These are phyloP conservation scores for Dipteronia sinensis DNA, from an alignment of 345 rosid genomes.

Conservation along the genomic window DNA sequence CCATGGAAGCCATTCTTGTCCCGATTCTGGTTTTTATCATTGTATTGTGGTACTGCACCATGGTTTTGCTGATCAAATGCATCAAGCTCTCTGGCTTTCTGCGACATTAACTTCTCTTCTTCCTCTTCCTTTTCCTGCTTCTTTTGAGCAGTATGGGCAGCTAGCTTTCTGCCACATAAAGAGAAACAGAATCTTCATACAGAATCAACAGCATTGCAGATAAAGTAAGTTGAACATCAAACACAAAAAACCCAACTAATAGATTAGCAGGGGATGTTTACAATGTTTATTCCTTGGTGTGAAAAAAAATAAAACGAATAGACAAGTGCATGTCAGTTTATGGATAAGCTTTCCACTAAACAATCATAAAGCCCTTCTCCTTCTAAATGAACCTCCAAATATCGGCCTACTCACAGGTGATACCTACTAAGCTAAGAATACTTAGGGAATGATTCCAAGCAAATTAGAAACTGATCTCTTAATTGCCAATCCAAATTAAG, in stretches of 20 bases:
- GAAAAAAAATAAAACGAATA: not conserved
- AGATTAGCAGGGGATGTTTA: not conserved
- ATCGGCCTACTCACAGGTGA: not conserved
- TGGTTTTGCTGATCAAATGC: constrained; percentile 98
- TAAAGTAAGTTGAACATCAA: not conserved
- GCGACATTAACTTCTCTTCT: constrained; percentile 64
- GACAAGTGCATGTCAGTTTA: not conserved
- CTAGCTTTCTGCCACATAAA: constrained; percentile 56
- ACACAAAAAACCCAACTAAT: not conserved
- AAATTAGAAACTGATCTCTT: not conserved
- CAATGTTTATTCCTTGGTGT: not conserved
- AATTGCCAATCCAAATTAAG: not conserved
- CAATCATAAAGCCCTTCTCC: not conserved
- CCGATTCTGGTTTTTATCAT: constrained; percentile 57
- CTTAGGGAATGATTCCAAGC: not conserved
- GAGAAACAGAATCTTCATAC: constrained; percentile 5
- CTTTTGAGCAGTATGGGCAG: constrained; percentile 70
- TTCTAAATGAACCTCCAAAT: not conserved
- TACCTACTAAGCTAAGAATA: not conserved
- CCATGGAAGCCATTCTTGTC: constrained; percentile 94
- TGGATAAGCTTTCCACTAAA: not conserved
- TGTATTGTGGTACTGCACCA: constrained; percentile 86
- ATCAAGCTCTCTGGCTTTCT: constrained; percentile 81
- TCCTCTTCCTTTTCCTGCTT: constrained; percentile 85
- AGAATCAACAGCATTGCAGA: not conserved